Conservation (phyloP, 441 rosid species). For the Lagerstroemia fauriei region DNA sequence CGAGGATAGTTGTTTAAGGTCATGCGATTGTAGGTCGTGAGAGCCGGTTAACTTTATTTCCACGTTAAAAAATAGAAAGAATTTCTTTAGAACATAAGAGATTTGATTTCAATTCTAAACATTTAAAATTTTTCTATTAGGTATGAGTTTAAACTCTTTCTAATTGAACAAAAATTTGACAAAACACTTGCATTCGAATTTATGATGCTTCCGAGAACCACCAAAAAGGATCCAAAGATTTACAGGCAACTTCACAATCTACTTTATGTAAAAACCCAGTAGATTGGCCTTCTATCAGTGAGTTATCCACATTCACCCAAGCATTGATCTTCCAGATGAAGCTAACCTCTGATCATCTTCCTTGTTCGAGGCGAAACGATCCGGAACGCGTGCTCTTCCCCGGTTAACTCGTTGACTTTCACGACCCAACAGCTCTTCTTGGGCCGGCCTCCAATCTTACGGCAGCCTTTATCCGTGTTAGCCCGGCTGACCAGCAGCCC, state of each 20-base stretch:
- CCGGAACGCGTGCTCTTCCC: conserved; percentile 36
- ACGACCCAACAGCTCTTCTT: conserved; percentile 42
- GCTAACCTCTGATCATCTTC: conserved; percentile 3
- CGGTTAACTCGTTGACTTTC: conserved; percentile 35
- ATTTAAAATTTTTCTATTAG: no score
- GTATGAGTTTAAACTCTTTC: no score
- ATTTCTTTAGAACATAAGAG: no score
- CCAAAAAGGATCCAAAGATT: no score
- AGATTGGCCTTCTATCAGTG: neutral
- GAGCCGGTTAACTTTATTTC: no score
- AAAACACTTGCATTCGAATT: no score
- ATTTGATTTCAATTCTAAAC: no score
- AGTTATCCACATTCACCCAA: neutral
- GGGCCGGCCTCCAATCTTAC: neutral
- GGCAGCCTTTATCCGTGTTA: neutral
- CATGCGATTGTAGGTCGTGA: no score
- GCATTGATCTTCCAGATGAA: neutral
- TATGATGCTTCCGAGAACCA: no score
- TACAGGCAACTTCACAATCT: neutral
- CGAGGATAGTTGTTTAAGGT: no score
- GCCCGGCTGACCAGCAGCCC: conserved; percentile 42
- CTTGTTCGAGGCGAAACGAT: neutral
- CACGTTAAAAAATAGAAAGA: no score
- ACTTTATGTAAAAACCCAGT: neutral
- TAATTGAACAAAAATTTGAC: no score